Conservation (phyloP, 495 filamentous ascomycete genomes). For the Penicillium ochrochloron region DNA sequence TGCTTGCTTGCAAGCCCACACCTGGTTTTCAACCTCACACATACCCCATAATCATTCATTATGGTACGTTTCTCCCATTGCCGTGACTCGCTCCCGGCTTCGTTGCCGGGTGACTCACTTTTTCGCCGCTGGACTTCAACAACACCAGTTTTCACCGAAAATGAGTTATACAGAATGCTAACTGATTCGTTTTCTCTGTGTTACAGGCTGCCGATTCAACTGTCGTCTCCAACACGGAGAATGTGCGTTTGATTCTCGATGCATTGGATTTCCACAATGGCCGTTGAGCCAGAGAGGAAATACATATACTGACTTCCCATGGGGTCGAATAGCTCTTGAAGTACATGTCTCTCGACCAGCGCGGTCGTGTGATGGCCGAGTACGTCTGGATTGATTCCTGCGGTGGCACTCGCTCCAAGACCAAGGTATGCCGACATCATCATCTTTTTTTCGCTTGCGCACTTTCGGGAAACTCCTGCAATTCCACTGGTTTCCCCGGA, state of each 20-base stretch:
- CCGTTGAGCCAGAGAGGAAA: slow-evolving; percentile 40
- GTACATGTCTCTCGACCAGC: slow-evolving; percentile 90
- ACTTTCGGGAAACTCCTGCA: not conserved
- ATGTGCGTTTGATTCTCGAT: slow-evolving; percentile 57
- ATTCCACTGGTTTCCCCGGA: not conserved
- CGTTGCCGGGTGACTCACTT: slow-evolving; percentile 17
- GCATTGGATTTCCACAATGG: slow-evolving; percentile 43
- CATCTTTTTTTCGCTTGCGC: slow-evolving; percentile 8
- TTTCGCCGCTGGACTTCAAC: not conserved
- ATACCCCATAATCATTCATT: slow-evolving; percentile 46
- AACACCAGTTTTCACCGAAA: not conserved
- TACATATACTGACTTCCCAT: slow-evolving; percentile 47
- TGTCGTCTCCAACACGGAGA: slow-evolving; percentile 70
- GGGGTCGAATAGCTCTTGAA: slow-evolving; percentile 73
- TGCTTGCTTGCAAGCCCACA: slow-evolving; percentile 31
- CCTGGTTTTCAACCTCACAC: slow-evolving; percentile 43
- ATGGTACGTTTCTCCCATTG: slow-evolving; percentile 40
- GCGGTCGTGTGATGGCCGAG: slow-evolving; percentile 83
- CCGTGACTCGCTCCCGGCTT: not conserved
- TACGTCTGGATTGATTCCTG: slow-evolving; percentile 95
- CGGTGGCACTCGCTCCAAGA: slow-evolving; percentile 83
- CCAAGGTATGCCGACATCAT: slow-evolving; percentile 69
- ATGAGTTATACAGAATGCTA: not conserved
- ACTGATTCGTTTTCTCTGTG: slow-evolving; percentile 4
- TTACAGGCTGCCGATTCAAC: slow-evolving; percentile 56